Evolutionary conservation across 2,329 filamentous ascomycete genomes (phyloP).

Genomic region (Aulographum hederae): DNA sequence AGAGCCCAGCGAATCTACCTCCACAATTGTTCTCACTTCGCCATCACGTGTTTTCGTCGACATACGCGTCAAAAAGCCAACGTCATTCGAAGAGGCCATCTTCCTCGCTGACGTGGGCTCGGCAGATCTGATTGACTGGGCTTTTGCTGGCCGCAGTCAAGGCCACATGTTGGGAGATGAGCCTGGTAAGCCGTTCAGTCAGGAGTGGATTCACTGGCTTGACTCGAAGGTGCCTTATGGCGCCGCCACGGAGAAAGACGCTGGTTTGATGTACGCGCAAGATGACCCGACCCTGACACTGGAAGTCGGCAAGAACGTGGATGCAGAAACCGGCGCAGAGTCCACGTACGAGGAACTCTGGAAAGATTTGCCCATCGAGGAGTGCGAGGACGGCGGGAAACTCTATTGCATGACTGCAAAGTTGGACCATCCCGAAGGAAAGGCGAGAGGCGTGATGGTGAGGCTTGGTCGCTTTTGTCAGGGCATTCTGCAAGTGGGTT

Average conservation of each 20-base stretch:
- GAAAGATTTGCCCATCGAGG: no score
- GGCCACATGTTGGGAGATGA: not conserved
- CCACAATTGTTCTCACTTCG: constrained; percentile 3
- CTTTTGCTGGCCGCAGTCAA: constrained; percentile 1
- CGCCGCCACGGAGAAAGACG: not conserved
- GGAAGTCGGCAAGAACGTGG: no score
- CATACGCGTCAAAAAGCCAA: not conserved
- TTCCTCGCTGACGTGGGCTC: not conserved
- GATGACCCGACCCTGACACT: no score
- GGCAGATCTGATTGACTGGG: constrained; percentile 2
- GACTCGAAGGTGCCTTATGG: constrained; percentile 1
- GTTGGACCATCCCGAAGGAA: no score
- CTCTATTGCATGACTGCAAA: no score
- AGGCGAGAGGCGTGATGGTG: no score
- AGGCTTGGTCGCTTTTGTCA: no score
- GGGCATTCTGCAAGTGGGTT: no score
- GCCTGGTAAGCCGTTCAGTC: not conserved
- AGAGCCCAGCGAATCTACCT: constrained; percentile 3
- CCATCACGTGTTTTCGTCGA: constrained; percentile 2
- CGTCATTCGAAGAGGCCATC: not conserved
- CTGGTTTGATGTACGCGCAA: no score
- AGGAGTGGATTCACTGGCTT: constrained; percentile 2
- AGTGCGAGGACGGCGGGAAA: no score
- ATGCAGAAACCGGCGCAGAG: no score
- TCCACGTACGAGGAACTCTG: no score